phyloP scores from a whole-genome alignment of 2,329 filamentous ascomycete species.

The Rhynchosporium graminicola region DNA sequence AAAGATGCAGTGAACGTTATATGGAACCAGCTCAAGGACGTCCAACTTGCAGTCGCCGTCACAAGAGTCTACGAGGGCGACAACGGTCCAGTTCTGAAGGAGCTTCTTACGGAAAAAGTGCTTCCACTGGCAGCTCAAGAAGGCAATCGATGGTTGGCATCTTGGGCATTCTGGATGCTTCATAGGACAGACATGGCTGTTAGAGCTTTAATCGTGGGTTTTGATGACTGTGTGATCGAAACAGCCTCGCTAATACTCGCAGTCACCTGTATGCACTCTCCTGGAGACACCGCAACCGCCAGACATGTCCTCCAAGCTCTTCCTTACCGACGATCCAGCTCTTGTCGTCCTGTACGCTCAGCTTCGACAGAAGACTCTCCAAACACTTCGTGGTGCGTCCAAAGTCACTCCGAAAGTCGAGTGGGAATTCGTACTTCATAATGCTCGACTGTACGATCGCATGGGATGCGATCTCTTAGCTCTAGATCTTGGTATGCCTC shows the following conservation, averaged over 20 bases:
- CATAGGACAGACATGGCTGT: slow-evolving; percentile 81
- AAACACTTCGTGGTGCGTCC: slow-evolving; percentile 82
- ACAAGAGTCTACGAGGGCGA: slow-evolving; percentile 88
- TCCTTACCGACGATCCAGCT: slow-evolving; percentile 87
- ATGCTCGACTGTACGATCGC: slow-evolving; percentile 77
- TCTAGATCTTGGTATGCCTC: slow-evolving; percentile 69
- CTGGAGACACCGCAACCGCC: slow-evolving; percentile 68
- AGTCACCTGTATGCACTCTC: slow-evolving; percentile 78
- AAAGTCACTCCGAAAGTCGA: slow-evolving; percentile 78
- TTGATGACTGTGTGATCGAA: neutral
- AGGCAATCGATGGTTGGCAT: slow-evolving; percentile 90
- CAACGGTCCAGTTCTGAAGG: slow-evolving; percentile 69
- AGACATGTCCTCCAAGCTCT: slow-evolving; percentile 73
- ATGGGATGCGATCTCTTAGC: slow-evolving; percentile 95
- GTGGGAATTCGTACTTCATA: slow-evolving; percentile 88
- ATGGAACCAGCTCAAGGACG: slow-evolving; percentile 80
- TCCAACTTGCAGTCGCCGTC: slow-evolving; percentile 87
- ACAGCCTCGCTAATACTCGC: slow-evolving; percentile 26
- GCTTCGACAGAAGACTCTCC: slow-evolving; percentile 76
- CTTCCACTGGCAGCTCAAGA: slow-evolving; percentile 75
- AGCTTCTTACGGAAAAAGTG: slow-evolving; percentile 77
- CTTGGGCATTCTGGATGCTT: slow-evolving; percentile 95
- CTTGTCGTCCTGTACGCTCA: slow-evolving; percentile 86
- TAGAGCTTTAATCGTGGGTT: slow-evolving; percentile 72
- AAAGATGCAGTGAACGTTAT: slow-evolving; percentile 86